Base-by-base conservation (phyloP, 2,329 filamentous ascomycete species). In the Cordyceps farinosa region DNA sequence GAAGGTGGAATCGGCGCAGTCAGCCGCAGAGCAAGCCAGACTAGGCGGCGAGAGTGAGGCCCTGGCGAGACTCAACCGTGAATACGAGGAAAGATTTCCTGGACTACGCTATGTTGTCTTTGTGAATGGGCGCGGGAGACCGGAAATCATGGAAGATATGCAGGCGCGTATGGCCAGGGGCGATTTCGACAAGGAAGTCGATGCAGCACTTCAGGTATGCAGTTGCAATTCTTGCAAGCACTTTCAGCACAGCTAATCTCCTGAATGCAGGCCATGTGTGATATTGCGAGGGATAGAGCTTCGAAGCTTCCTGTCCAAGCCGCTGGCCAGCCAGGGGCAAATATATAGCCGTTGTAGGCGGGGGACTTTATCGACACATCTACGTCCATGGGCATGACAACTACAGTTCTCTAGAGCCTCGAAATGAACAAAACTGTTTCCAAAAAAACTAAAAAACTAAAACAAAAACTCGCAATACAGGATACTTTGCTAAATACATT, bases 101-200 rank as follows among this genome's bases (percentile, higher is more conserved):
- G 91, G 93, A 0, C 74, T 97, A 72, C 83, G 89, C 76, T 97
- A 96, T 79, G 91, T 97, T 71, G 90, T 94, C 22, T 97, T 97
- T 74, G 94, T 97, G 62, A 93, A 96, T 73, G 92, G 91, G 0
- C 84, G 93, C 53, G 82, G 85, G 47, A 82, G 92, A 63, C 82
- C 84, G 1, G 84, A 85, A 65, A 89, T 97, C 62, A 91, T 97
- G 88, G 81, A 85, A 66, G 88, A 97, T 70, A 96, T 97, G 90
- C 83, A 83, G 66, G 74, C 77, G 59, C 82, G 93, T 59, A 96
- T 97, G 70, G 84, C 82, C 17, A 79, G 88, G 59, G 87, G 83
- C 1, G 84, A 94, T 73, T 79, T 87, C 58, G 76, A 80, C 30
- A 79, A 79, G 17, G 93, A 97, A 77, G 85, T 92, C 65, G 74